phyloP scores from a whole-genome alignment of 1,284 basidiomycete species.

The Ganoderma resinaceum region DNA sequence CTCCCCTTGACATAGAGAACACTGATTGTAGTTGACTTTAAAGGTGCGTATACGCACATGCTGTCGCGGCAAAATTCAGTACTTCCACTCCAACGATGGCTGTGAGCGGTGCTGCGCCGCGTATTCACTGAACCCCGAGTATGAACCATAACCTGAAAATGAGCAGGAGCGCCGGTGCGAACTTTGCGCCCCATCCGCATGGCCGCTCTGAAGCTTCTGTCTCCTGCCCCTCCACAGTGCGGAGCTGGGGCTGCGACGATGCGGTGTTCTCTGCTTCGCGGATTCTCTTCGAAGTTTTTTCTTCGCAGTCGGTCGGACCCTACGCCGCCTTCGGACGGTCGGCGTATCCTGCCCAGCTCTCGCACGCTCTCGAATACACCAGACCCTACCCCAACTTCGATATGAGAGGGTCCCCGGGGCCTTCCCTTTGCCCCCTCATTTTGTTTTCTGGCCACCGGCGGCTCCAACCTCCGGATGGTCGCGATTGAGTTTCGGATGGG shows the following conservation, averaged over 20 bases:
- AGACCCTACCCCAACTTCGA: background rate
- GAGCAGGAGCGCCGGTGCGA: background rate
- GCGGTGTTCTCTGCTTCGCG: background rate
- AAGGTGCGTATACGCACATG: background rate
- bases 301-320: background rate
- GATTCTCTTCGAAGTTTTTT: background rate
- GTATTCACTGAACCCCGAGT: background rate
- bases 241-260: background rate
- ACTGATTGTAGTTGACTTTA: background rate
- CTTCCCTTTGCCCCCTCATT: background rate
- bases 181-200: background rate
- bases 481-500: background rate
- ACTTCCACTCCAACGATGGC: background rate
- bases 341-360: background rate
- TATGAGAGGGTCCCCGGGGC: background rate
- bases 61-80: background rate
- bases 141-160: background rate
- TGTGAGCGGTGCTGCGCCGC: background rate
- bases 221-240: background rate
- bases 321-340: background rate
- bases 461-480: background rate
- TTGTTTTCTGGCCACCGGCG: constrained; percentile 1
- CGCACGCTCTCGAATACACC: constrained; percentile 1
- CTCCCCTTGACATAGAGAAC: background rate
- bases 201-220: background rate